Base-by-base conservation (phyloP, 2,329 filamentous ascomycete genomes). In the Apiospora saccharicola region DNA sequence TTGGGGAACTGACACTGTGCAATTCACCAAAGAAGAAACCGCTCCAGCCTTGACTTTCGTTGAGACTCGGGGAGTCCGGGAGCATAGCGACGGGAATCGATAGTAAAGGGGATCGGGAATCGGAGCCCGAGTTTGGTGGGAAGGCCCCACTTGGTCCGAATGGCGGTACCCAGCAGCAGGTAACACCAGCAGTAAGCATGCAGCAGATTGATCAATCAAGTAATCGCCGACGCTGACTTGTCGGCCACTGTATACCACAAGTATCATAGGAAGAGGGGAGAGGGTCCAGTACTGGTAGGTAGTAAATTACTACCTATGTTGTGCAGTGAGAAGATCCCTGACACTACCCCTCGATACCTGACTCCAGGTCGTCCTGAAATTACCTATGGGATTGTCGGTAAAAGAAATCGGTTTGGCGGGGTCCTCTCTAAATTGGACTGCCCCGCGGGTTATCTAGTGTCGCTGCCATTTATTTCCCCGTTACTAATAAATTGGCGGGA, bases 341-440 rank as follows among this genome's bases (percentile, higher is more conserved):
- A 8, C 30, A 61, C 53, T 19, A 30, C 26, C 16, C 16, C 30
- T 61, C 30, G 30, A 8, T 61, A 22, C 16, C 5, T 37, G 14
- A 10, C 57, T 64, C n/a, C n/a, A n/a, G n/a, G n/a, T n/a, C 34
- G 8, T 22, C 16, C 16, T 49, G 49, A 51, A 51, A 37, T 64
- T 64, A n/a, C 34, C 19, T 16, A 53, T 26, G 0, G 26, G 16
- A 34, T 57, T 57, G 53, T 34, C 16, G 26, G 14, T 57, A 57
- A 57, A 53, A 57, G 24, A 30, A 30, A 57, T 34, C n/a, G 37
- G n/a, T 24, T 51, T 41, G 57, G 57, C 57, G 57, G 57, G 57
- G 57, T 64, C 57, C 57, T 64, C 30, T 64, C 30, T 22, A 61
- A 34, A 41, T 61, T 64, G 57, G n/a, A 64, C 13, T 64, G 57